These are phyloP conservation scores for Cerioporus squamosus DNA, from an alignment of 1,284 basidiomycete genomes.

Conservation along the genomic window DNA sequence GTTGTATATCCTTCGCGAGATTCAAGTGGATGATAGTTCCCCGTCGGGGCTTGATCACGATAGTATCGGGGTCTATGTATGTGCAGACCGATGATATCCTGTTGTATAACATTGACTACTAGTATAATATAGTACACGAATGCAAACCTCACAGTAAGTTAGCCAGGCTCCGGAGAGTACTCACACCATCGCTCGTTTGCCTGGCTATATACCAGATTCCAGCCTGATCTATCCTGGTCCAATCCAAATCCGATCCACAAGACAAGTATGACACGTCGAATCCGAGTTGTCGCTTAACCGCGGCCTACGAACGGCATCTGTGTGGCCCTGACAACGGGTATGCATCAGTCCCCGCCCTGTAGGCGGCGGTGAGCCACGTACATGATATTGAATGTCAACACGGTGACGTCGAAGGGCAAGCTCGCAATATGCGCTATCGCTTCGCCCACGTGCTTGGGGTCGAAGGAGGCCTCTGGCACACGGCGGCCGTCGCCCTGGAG, in stretches of 20 bases:
- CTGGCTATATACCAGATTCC: too few relatives aligned
- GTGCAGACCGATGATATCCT: too few relatives aligned
- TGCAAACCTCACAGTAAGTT: too few relatives aligned
- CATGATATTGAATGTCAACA: conserved; percentile 78
- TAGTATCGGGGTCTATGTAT: too few relatives aligned
- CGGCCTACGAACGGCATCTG: conserved; percentile 32
- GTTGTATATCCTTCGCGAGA: too few relatives aligned
- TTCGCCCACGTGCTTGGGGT: conserved; percentile 72
- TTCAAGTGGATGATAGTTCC: too few relatives aligned
- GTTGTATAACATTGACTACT: too few relatives aligned
- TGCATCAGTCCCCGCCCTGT: background rate
- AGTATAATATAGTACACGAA: too few relatives aligned
- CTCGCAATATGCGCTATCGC: conserved; percentile 73
- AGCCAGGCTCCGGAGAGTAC: too few relatives aligned
- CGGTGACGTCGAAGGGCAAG: conserved; percentile 69
- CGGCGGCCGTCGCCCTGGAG: conserved; percentile 72
- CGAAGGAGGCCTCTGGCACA: conserved; percentile 65
- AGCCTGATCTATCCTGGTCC: too few relatives aligned
- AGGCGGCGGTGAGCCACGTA: conserved; percentile 40
- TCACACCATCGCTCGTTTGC: too few relatives aligned
- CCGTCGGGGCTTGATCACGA: too few relatives aligned
- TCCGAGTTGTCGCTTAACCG: conserved; percentile 13
- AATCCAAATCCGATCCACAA: background rate
- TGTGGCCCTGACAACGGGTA: conserved; percentile 27
- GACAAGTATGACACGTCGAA: background rate